Conservation (phyloP, 805 yeast genomes). For the Metschnikowia chrysomelidarum region DNA sequence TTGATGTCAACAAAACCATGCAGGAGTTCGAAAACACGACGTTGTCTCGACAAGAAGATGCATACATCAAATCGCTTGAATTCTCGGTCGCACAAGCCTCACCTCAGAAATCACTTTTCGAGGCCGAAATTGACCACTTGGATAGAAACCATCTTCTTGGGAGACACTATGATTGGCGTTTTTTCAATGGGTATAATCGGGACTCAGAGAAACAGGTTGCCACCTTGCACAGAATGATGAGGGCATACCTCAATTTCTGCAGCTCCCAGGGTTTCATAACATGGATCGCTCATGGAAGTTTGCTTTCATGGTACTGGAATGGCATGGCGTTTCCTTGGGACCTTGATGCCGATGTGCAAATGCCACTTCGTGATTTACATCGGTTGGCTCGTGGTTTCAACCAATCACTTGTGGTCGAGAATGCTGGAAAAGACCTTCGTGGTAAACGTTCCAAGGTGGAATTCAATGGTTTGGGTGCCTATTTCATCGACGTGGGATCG, state of each 20-base stretch:
- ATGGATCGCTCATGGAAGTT: constrained; percentile 26
- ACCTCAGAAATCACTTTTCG: constrained; percentile 17
- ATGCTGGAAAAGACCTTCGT: constrained; percentile 18
- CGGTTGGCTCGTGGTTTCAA: constrained; percentile 21
- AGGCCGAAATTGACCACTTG: constrained; percentile 12
- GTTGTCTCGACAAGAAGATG: constrained; percentile 11
- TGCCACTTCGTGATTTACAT: constrained; percentile 24
- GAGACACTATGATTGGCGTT: constrained; percentile 25
- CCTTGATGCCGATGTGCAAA: constrained; percentile 25
- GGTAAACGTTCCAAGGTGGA: constrained; percentile 48
- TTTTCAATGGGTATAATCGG: constrained; percentile 18
- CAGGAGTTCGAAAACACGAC: constrained; percentile 20
- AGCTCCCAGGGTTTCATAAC: constrained; percentile 20
- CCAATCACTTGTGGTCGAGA: constrained; percentile 22
- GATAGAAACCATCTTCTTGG: constrained; percentile 6
- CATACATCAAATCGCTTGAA: constrained; percentile 21
- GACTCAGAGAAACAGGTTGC: constrained; percentile 14
- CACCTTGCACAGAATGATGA: constrained; percentile 19
- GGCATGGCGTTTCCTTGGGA: constrained; percentile 27
- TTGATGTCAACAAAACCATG: constrained; percentile 24
- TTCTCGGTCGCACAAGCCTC: constrained; percentile 14
- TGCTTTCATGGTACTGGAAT: constrained; percentile 26
- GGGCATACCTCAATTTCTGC: constrained; percentile 21
- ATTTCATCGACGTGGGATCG: constrained; percentile 16
- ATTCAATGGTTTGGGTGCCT: constrained; percentile 14